Conservation (phyloP, 805 yeast species). For the Blastobotrys chiropterorum region DNA sequence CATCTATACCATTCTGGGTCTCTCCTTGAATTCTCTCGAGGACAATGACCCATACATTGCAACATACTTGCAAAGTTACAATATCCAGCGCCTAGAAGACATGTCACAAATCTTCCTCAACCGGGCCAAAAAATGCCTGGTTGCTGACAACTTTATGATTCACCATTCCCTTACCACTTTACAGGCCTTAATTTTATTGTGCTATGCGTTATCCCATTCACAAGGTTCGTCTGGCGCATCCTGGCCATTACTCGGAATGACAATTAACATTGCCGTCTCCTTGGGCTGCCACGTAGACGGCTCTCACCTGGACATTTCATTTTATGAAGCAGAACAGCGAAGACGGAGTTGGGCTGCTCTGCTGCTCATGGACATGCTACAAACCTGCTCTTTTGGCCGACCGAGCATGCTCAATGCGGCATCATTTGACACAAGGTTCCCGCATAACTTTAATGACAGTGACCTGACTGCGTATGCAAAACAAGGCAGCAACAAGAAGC, state of each 20-base stretch:
- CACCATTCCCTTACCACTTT: conserved; percentile 6
- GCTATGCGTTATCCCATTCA: conserved; percentile 4
- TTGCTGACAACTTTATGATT: conserved; percentile 9
- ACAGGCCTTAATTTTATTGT: conserved; percentile 9
- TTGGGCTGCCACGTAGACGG: conserved; percentile 9
- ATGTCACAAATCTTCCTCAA: neutral
- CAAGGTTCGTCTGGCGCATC: conserved; percentile 11
- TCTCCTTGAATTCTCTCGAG: conserved; percentile 4
- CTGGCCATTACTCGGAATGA: conserved; percentile 9
- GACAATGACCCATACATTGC: conserved; percentile 1
- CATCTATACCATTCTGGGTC: conserved; percentile 4
- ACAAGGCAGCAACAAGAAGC: neutral
- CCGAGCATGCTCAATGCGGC: conserved; percentile 5
- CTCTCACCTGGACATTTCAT: conserved; percentile 1
- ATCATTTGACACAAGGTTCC: conserved; percentile 1
- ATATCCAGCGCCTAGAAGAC: neutral
- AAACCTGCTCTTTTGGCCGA: conserved; percentile 12
- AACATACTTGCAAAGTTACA: neutral
- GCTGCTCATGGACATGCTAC: conserved; percentile 11
- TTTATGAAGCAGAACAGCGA: conserved; percentile 7
- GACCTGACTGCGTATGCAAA: neutral
- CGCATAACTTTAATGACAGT: conserved; percentile 9
- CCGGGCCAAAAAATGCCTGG: conserved; percentile 8
- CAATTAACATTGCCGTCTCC: conserved; percentile 8
- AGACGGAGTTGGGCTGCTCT: conserved; percentile 11